Evolutionary conservation across 352 stramenopile genomes (phyloP).

Genomic region (Globisporangium iwayamae): DNA sequence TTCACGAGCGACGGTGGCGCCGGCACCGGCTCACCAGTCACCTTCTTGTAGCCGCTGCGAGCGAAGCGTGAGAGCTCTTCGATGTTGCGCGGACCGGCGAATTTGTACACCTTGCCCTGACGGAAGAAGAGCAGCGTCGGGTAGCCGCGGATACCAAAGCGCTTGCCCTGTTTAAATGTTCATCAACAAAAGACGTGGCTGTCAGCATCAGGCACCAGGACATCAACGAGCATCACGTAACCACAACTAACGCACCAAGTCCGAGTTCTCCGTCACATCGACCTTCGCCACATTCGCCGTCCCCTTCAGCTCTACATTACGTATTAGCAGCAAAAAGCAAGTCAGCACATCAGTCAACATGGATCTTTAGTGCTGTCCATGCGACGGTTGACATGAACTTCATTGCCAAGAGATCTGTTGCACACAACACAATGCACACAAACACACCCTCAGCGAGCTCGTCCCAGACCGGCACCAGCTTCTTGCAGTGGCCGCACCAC

Average conservation of each 20-base stretch:
- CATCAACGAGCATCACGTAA: background rate
- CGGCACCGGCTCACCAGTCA: slow-evolving; percentile 33
- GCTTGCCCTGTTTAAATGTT: slow-evolving; percentile 36
- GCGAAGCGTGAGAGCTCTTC: slow-evolving; percentile 62
- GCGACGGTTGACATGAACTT: background rate
- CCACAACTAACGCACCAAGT: slow-evolving; percentile 28
- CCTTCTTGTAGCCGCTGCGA: slow-evolving; percentile 53
- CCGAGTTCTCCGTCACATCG: slow-evolving; percentile 73
- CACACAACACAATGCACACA: background rate
- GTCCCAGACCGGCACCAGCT: slow-evolving; percentile 66
- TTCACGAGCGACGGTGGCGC: slow-evolving; percentile 33
- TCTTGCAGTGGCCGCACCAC: slow-evolving; percentile 69
- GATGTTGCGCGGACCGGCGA: slow-evolving; percentile 47
- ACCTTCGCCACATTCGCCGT: slow-evolving; percentile 90
- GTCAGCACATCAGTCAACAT: background rate
- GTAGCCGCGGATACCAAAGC: slow-evolving; percentile 81
- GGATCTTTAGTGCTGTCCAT: background rate
- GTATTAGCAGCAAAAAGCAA: background rate
- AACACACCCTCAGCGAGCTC: slow-evolving; percentile 56
- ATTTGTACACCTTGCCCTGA: slow-evolving; percentile 81
- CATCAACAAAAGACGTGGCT: background rate
- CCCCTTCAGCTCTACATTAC: slow-evolving; percentile 62
- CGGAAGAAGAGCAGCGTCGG: slow-evolving; percentile 77
- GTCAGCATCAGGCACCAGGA: background rate
- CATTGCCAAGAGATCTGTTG: background rate